A percentile compares a stretch with the other conserved stretches of the same genome.
Conservation (phyloP, 2,329 filamentous ascomycete species). For the Aspergillus costaricaensis region DNA sequence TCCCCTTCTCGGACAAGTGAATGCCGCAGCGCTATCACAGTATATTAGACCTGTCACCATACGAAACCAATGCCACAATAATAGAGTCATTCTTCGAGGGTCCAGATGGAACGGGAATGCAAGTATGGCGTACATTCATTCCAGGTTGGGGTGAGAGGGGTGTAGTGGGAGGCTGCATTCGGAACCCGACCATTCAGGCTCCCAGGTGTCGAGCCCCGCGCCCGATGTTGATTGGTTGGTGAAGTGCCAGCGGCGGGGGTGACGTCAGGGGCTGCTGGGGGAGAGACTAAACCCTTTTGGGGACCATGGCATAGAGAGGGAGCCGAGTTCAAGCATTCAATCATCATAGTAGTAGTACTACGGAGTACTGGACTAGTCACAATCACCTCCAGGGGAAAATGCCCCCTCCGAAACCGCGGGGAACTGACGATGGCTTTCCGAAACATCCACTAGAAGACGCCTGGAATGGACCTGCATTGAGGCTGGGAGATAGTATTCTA, state of each 20-base stretch:
- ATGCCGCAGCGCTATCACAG: neutral
- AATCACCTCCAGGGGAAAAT: neutral
- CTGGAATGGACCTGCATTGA: neutral
- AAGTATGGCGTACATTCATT: neutral
- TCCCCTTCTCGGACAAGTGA: neutral
- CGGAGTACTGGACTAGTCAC: neutral
- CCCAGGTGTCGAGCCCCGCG: neutral
- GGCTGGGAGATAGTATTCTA: neutral
- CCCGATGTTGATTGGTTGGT: neutral
- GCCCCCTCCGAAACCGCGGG: neutral
- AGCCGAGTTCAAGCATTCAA: no score
- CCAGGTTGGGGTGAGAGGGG: neutral
- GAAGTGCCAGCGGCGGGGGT: neutral
- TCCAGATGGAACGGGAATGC: neutral
- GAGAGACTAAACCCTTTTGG: no score
- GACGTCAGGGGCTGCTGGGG: neutral
- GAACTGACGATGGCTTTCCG: neutral
- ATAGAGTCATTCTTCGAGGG: neutral
- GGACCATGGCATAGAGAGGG: no score
- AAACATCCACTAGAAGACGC: neutral
- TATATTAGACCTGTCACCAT: neutral
- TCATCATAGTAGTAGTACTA: no score
- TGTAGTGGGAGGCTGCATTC: neutral
- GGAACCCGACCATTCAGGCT: neutral
- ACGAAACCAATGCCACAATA: neutral